phyloP scores from a whole-genome alignment of 169 alveolate genomes.

The Babesia gibsoni region DNA sequence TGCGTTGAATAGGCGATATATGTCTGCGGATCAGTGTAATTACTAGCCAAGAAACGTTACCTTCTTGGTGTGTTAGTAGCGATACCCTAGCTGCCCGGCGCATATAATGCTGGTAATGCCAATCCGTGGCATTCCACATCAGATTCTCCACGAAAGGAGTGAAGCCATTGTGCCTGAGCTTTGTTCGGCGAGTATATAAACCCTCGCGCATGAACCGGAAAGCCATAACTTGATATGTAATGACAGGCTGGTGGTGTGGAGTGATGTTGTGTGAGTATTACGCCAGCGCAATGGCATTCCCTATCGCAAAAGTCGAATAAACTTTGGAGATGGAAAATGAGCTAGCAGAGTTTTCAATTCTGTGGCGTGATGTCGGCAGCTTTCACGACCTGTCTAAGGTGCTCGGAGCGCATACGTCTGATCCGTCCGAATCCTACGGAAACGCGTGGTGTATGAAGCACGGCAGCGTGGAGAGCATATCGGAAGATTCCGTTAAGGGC shows the following conservation, averaged over 20 bases:
- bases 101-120: slow-evolving; percentile 59
- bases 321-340: slow-evolving; percentile 40
- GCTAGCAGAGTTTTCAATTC: slow-evolving; percentile 47
- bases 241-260: background rate
- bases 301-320: background rate
- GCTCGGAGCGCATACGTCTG: slow-evolving; percentile 1
- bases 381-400: slow-evolving; percentile 53
- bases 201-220: slow-evolving; percentile 56
- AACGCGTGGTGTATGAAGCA: background rate
- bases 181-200: slow-evolving; percentile 37
- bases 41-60: slow-evolving; percentile 8
- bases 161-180: slow-evolving; percentile 26
- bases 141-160: slow-evolving; percentile 60
- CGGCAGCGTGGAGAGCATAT: background rate
- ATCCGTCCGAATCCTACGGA: slow-evolving; percentile 6
- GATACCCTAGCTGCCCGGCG: slow-evolving; percentile 47
- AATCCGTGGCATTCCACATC: slow-evolving; percentile 59
- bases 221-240: slow-evolving; percentile 25
- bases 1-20: background rate
- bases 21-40: background rate
- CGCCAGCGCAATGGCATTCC: background rate
- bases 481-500: background rate
- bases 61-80: slow-evolving; percentile 42
- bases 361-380: slow-evolving; percentile 49
- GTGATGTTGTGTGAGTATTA: no score